Conservation (phyloP, 352 stramenopile species). For the Pythium brassicae region DNA sequence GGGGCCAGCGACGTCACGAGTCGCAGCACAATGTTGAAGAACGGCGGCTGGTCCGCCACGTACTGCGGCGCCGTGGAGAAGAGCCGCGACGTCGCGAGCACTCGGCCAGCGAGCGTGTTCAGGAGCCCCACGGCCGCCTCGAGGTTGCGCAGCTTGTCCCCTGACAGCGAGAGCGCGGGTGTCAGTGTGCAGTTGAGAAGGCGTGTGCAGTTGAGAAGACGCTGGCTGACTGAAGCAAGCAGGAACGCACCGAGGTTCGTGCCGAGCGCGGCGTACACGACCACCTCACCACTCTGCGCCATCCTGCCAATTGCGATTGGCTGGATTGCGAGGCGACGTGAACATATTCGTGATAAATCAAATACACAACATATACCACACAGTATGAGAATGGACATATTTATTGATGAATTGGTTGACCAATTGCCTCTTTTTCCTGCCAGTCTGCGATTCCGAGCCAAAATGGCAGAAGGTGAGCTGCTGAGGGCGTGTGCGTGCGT, state of each 20-base stretch:
- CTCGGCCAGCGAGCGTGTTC: slow-evolving; percentile 29
- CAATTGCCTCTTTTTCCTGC: neutral
- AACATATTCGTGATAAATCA: no score
- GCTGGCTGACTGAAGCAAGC: neutral
- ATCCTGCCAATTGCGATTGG: slow-evolving; percentile 7
- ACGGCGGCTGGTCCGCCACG: slow-evolving; percentile 92
- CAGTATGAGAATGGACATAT: no score
- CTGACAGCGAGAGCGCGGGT: slow-evolving; percentile 17
- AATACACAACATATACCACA: no score
- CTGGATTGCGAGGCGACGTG: no score
- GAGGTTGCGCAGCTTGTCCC: slow-evolving; percentile 65
- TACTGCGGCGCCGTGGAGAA: slow-evolving; percentile 94
- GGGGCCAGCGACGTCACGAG: slow-evolving; percentile 82
- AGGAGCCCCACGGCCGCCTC: slow-evolving; percentile 60
- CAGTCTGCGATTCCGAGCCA: neutral
- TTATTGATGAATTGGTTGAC: no score
- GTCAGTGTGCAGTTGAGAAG: neutral
- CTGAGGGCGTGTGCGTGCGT: neutral
- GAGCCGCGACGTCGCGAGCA: slow-evolving; percentile 87
- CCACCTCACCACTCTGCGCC: slow-evolving; percentile 6
- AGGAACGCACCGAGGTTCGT: slow-evolving; percentile 66
- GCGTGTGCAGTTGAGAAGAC: neutral
- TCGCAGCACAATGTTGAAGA: slow-evolving; percentile 92
- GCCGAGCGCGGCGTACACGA: slow-evolving; percentile 61
- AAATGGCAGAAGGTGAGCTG: no score